Evolutionary conservation across 148 eudicot species (phyloP), one percentile per base, ranked within the genome.

Genomic region (Simmondsia chinensis): DNA sequence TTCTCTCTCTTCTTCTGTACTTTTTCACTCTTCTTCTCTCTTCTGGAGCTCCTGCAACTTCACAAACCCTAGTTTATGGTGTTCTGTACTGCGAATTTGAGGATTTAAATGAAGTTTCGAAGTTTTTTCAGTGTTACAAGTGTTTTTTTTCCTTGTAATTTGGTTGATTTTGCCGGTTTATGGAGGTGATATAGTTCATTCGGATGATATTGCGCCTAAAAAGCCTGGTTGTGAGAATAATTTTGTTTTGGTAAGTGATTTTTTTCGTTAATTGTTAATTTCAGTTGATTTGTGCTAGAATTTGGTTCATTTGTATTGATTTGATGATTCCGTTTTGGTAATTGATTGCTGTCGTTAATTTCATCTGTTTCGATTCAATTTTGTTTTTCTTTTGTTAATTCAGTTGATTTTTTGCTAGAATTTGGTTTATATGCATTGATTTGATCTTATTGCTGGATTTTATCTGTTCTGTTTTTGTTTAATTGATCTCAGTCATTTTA

Each of bases 171-270:
- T 9, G 26, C 46, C 75, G 52, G 42, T 61, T 45, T 21, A 63
- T 62, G 95, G 72, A 5, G 93, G 95, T 41, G 97, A 85, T 38
- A 86, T 91, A 49, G 93, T 91, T 43, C 97, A 91, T 50, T 79
- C 71, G 37, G 94, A 91, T 71, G 76, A 79, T 65, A 40, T 35
- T 10, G 93, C 97, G 43, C 97, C 94, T 4, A 74, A 66, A 35
- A 65, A 64, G 21, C 93, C 94, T 54, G 97, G 95, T 11, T 91
- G 97, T 61, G 76, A 78, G 7, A 91, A 91, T 55, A 66, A 75
- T 42, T 89, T 91, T 36, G 95, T 91, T 9, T 68, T 91, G 82
- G 97, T 91, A 73, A n/a, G n/a, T 60, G 52, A 12, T 33, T 16
- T 14, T 19, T 27, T 24, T 29, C 5, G 2, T 24, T 26, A 27